These are phyloP conservation scores for Kodamaea sp. DNA, from an alignment of 1,139 yeast species.

Conservation along the genomic window DNA sequence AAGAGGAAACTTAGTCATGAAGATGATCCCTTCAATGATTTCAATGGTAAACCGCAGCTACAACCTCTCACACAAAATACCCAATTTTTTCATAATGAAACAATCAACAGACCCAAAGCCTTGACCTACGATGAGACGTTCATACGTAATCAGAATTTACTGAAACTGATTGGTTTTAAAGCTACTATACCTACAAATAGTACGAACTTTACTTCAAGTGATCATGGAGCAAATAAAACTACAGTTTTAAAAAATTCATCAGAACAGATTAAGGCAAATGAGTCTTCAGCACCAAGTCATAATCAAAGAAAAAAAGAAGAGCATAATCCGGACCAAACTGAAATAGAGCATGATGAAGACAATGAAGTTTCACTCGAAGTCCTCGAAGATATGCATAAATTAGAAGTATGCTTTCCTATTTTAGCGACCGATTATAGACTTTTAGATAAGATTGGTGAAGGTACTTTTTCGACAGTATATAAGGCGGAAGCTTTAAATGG, in stretches of 20 bases:
- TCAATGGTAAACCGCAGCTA: conserved; percentile 6
- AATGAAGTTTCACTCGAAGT: conserved; percentile 50
- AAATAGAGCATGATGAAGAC: conserved; percentile 26
- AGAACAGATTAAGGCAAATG: neutral
- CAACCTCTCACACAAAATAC: neutral
- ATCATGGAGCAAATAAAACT: conserved; percentile 9
- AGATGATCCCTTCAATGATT: conserved; percentile 23
- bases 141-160: conserved; percentile 14
- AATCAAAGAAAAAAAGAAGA: neutral
- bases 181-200: neutral
- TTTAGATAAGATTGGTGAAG: conserved; percentile 89
- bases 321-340: neutral
- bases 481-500: conserved; percentile 72
- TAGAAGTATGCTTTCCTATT: conserved; percentile 62
- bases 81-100: neutral
- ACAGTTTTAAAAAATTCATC: neutral
- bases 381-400: conserved; percentile 60
- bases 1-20: conserved; percentile 7
- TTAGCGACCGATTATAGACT: conserved; percentile 60
- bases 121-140: conserved; percentile 6
- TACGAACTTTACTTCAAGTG: conserved; percentile 7
- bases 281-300: too few species aligned
- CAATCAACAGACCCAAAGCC: neutral
- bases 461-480: conserved; percentile 89
- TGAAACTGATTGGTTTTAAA: conserved; percentile 6